Conservation (phyloP, 768 basidiomycete species). For the Pulveroboletus frians region DNA sequence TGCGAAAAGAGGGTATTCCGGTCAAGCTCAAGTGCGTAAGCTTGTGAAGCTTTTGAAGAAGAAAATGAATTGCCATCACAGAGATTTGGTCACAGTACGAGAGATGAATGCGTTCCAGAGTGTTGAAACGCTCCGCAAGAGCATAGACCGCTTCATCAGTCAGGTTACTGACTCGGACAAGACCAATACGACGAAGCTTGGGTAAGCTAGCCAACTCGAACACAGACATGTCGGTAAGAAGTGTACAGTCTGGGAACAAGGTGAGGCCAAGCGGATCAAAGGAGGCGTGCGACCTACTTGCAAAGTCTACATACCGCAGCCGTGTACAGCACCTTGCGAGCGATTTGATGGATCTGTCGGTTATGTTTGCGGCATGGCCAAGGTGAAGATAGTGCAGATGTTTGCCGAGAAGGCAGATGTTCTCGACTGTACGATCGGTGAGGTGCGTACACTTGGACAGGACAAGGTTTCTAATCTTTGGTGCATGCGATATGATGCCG, state of each 20-base stretch:
- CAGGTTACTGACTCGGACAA: constrained; percentile 87
- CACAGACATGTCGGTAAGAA: constrained; percentile 90
- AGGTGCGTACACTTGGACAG: constrained; percentile 78
- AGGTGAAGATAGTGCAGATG: constrained; percentile 93
- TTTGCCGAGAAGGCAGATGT: constrained; percentile 83
- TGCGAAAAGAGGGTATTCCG: constrained; percentile 90
- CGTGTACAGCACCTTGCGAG: constrained; percentile 86
- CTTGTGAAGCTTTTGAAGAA: constrained; percentile 83
- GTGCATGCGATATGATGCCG: constrained; percentile 74
- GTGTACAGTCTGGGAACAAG: constrained; percentile 60
- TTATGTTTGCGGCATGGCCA: constrained; percentile 86
- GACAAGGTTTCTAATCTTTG: constrained; percentile 81
- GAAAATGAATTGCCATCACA: constrained; percentile 84
- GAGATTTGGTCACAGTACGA: constrained; percentile 96
- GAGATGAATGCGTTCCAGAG: constrained; percentile 92
- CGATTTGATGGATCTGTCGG: constrained; percentile 79
- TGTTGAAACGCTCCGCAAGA: constrained; percentile 77
- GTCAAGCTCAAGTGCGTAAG: constrained; percentile 94
- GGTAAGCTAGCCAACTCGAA: constrained; percentile 84
- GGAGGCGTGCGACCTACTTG: constrained; percentile 54
- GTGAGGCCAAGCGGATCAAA: constrained; percentile 5
- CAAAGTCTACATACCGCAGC: constrained; percentile 92
- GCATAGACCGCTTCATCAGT: constrained; percentile 93
- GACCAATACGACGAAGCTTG: constrained; percentile 89
- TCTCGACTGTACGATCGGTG: constrained; percentile 78